A percentile compares a stretch with the other conserved stretches of the same genome.
Evolutionary conservation across 2,329 filamentous ascomycete genomes (phyloP).

Genomic region (Penicillium vulpinum): DNA sequence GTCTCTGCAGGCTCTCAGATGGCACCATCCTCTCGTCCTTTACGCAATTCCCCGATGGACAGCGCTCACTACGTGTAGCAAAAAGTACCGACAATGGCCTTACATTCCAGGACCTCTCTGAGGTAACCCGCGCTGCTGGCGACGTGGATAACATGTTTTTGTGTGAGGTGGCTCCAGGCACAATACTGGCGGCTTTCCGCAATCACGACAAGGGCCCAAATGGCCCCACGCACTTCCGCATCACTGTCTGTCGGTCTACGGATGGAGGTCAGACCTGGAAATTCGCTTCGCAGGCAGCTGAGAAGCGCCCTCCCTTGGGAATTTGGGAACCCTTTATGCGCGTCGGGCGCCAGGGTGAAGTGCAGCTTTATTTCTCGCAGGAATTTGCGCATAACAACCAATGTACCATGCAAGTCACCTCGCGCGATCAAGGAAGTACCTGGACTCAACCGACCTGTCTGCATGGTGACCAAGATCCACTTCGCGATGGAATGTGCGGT

Average conservation of each 20-base stretch:
- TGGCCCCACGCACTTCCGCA: slow-evolving; percentile 48
- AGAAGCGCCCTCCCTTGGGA: slow-evolving; percentile 42
- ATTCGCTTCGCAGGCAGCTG: slow-evolving; percentile 48
- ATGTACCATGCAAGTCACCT: slow-evolving; percentile 52
- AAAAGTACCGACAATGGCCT: slow-evolving; percentile 48
- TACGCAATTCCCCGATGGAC: slow-evolving; percentile 42
- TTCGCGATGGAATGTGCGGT: slow-evolving; percentile 47
- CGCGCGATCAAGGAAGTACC: slow-evolving; percentile 44
- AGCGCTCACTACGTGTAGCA: slow-evolving; percentile 46
- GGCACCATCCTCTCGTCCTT: slow-evolving; percentile 50
- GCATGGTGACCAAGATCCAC: slow-evolving; percentile 40
- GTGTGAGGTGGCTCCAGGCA: slow-evolving; percentile 39
- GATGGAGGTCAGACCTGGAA: slow-evolving; percentile 49
- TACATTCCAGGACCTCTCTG: slow-evolving; percentile 44
- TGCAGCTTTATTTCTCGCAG: slow-evolving; percentile 51
- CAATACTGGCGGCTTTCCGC: slow-evolving; percentile 51
- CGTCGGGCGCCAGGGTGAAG: slow-evolving; percentile 36
- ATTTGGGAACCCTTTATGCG: slow-evolving; percentile 56
- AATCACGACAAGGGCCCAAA: slow-evolving; percentile 47
- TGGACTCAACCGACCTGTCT: slow-evolving; percentile 49
- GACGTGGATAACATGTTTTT: slow-evolving; percentile 53
- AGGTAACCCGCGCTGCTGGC: slow-evolving; percentile 46
- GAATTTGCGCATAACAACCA: slow-evolving; percentile 51
- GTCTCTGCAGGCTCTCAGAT: slow-evolving; percentile 47
- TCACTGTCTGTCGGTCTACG: slow-evolving; percentile 51